phyloP scores from a whole-genome alignment of 2,329 filamentous ascomycete species.

The Pseudocercospora macadamiae region DNA sequence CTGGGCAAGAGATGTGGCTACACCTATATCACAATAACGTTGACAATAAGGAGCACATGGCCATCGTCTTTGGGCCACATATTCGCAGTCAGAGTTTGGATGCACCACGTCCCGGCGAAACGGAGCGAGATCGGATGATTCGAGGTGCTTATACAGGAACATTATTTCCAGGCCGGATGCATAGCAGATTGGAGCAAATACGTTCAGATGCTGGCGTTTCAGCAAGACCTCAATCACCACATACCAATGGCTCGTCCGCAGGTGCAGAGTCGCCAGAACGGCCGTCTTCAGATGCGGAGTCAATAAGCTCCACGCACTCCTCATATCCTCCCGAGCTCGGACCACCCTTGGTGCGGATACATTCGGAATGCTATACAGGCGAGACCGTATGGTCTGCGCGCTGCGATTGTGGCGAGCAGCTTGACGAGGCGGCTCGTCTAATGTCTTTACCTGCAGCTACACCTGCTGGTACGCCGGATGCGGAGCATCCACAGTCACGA shows the following conservation, averaged over 20 bases:
- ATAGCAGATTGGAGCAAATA: slow-evolving; percentile 65
- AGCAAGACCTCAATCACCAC: slow-evolving; percentile 24
- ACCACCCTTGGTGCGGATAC: slow-evolving; percentile 85
- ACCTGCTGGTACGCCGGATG: slow-evolving; percentile 31
- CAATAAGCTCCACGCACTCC: slow-evolving; percentile 23
- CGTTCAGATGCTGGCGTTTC: slow-evolving; percentile 44
- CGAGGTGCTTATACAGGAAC: slow-evolving; percentile 89
- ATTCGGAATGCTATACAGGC: slow-evolving; percentile 97
- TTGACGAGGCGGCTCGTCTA: slow-evolving; percentile 91
- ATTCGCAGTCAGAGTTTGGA: slow-evolving; percentile 76
- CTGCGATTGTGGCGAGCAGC: slow-evolving; percentile 96
- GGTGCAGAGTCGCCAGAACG: slow-evolving; percentile 4
- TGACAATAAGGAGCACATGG: slow-evolving; percentile 93
- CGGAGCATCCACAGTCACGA: slow-evolving; percentile 33
- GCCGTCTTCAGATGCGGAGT: slow-evolving; percentile 11
- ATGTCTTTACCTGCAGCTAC: slow-evolving; percentile 62
- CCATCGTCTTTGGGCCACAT: slow-evolving; percentile 89
- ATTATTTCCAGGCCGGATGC: slow-evolving; percentile 80
- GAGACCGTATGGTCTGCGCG: slow-evolving; percentile 98
- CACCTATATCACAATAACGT: slow-evolving; percentile 92
- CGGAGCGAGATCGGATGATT: slow-evolving; percentile 89
- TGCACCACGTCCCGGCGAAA: slow-evolving; percentile 72
- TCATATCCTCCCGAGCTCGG: slow-evolving; percentile 37
- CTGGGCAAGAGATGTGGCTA: slow-evolving; percentile 93
- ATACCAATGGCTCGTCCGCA: slow-evolving; percentile 24